Percentiles rank a stretch among this genome's conserved stretches.
Evolutionary conservation across 2,329 filamentous ascomycete species (phyloP).

Genomic region (Cryphonectria naterciae): DNA sequence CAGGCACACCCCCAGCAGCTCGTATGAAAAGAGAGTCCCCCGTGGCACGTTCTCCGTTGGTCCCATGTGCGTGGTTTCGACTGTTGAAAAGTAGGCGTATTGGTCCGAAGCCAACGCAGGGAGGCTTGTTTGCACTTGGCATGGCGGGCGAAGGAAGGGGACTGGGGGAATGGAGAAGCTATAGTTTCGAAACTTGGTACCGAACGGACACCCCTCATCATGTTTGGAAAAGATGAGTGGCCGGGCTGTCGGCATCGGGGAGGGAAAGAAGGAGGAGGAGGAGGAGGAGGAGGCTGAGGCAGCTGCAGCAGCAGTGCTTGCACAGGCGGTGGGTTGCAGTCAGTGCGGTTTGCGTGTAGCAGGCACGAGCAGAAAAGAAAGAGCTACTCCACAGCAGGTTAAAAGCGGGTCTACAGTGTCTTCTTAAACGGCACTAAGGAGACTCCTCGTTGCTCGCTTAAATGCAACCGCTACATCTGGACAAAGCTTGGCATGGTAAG

Average conservation of each 20-base stretch:
- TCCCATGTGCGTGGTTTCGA: background rate
- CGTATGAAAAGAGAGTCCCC: background rate
- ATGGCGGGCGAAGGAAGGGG: background rate
- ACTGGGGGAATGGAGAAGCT: background rate
- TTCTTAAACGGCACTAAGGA: background rate
- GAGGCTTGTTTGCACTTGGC: background rate
- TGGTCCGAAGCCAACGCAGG: slow-evolving; percentile 4
- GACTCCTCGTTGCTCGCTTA: background rate
- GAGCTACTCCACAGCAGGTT: background rate
- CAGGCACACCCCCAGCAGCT: background rate
- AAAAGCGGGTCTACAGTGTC: background rate
- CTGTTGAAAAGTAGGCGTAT: background rate
- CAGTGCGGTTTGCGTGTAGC: background rate
- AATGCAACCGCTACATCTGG: background rate
- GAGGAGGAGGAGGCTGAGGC: too few species aligned
- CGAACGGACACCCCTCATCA: slow-evolving; percentile 15
- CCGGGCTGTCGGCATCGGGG: slow-evolving; percentile 5
- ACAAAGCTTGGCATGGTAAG: background rate
- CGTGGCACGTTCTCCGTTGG: background rate
- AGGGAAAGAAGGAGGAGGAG: background rate
- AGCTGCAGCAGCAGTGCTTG: too few species aligned
- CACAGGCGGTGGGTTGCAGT: too few species aligned
- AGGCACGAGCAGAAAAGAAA: too few species aligned
- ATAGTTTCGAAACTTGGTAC: slow-evolving; percentile 20
- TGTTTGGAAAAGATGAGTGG: slow-evolving; percentile 23